phyloP scores from a whole-genome alignment of 148 eudicot genomes.

The Talinum fruticosum region DNA sequence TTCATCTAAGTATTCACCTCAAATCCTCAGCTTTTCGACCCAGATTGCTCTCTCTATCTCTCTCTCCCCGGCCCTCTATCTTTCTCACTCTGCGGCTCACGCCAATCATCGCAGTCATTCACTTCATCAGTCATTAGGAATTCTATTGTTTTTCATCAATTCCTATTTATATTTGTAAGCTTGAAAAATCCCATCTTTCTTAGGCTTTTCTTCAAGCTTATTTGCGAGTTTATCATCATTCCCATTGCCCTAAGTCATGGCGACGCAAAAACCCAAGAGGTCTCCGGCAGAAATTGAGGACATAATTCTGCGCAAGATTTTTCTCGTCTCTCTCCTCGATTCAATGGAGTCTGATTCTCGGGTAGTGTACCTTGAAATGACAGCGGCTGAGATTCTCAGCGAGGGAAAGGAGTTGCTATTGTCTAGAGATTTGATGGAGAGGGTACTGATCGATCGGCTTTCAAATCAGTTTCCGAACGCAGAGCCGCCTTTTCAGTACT shows the following conservation, averaged over 20 bases:
- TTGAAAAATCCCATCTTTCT: neutral
- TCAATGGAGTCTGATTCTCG: slow-evolving; percentile 59
- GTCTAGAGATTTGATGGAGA: slow-evolving; percentile 68
- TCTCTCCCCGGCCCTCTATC: too few relatives aligned
- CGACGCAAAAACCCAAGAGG: slow-evolving; percentile 62
- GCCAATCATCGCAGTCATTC: too few relatives aligned
- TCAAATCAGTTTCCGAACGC: slow-evolving; percentile 53
- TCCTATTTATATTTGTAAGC: neutral
- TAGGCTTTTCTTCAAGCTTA: neutral
- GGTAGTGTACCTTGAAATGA: slow-evolving; percentile 65
- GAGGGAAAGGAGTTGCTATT: slow-evolving; percentile 67
- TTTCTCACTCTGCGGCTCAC: too few relatives aligned
- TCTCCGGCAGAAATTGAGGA: slow-evolving; percentile 79
- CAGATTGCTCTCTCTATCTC: neutral
- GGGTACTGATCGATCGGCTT: slow-evolving; percentile 78
- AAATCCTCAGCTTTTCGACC: neutral
- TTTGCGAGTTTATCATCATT: neutral
- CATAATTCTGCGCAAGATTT: slow-evolving; percentile 72
- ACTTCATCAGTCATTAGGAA: too few relatives aligned
- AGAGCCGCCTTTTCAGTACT: slow-evolving; percentile 69
- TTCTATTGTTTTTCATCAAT: too few relatives aligned
- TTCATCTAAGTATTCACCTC: neutral
- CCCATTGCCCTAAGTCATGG: slow-evolving; percentile 37
- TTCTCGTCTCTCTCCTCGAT: slow-evolving; percentile 59
- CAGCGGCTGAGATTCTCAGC: slow-evolving; percentile 89